These are phyloP conservation scores for Aspergillus sclerotiicarbonarius DNA, from an alignment of 495 filamentous ascomycete species.

Conservation along the genomic window DNA sequence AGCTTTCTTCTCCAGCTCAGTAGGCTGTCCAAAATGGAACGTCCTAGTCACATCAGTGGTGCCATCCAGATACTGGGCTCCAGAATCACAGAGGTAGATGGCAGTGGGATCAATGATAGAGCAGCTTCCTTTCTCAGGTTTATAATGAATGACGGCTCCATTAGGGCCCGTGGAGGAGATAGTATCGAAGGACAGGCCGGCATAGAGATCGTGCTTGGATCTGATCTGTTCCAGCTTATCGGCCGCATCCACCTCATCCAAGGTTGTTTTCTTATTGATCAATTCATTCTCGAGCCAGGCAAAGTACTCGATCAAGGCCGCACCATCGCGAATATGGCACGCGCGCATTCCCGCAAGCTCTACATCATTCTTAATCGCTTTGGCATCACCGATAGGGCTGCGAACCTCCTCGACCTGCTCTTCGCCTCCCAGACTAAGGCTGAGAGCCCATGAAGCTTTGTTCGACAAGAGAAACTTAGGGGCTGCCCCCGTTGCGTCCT, in stretches of 20 bases:
- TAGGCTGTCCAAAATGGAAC: slow-evolving; percentile 85
- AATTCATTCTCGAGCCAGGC: slow-evolving; percentile 95
- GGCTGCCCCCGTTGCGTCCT: slow-evolving; percentile 32
- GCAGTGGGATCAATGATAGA: slow-evolving; percentile 79
- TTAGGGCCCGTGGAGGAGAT: slow-evolving; percentile 96
- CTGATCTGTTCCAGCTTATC: slow-evolving; percentile 86
- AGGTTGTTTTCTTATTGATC: slow-evolving; percentile 61
- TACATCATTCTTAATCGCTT: slow-evolving; percentile 93
- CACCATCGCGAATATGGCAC: slow-evolving; percentile 93
- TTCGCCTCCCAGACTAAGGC: slow-evolving; percentile 82
- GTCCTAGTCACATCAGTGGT: slow-evolving; percentile 97
- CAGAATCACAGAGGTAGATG: slow-evolving; percentile 96
- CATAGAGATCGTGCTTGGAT: slow-evolving; percentile 77
- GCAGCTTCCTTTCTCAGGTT: slow-evolving; percentile 81
- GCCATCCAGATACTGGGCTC: slow-evolving; percentile 91
- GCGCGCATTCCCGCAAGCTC: slow-evolving; percentile 91
- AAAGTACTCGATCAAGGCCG: slow-evolving; percentile 88
- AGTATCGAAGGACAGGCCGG: slow-evolving; percentile 90
- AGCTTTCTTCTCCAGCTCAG: slow-evolving; percentile 79
- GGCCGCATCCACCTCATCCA: slow-evolving; percentile 89
- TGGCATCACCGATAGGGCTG: slow-evolving; percentile 88
- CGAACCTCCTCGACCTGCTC: slow-evolving; percentile 81
- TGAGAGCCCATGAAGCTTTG: slow-evolving; percentile 91
- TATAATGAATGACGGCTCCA: slow-evolving; percentile 97
- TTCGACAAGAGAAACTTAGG: slow-evolving; percentile 84